A percentile compares a stretch with the other conserved stretches of the same genome.
Evolutionary conservation across 140 eudicot species (phyloP).

Genomic region (Erigeron philadelphicus): DNA sequence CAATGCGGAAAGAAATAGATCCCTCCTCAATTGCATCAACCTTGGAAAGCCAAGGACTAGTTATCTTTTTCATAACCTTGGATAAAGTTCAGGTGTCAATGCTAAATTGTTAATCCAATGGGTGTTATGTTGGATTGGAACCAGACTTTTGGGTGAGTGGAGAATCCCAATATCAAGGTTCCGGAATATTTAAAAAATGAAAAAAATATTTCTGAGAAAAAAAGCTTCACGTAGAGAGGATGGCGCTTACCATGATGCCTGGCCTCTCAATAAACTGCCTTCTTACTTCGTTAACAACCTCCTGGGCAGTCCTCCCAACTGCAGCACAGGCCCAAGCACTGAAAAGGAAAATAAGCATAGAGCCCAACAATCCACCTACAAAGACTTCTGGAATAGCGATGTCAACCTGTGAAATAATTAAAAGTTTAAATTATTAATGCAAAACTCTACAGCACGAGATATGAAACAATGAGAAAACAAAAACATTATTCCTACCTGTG

Average conservation of each 20-base stretch:
- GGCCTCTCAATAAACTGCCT: slow-evolving; percentile 96
- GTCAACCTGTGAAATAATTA: slow-evolving; percentile 59
- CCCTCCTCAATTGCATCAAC: neutral
- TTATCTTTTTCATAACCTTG: neutral
- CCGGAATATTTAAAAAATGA: neutral
- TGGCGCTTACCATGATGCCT: slow-evolving; percentile 74
- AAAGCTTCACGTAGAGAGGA: neutral
- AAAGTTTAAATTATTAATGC: neutral
- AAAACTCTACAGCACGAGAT: slow-evolving; percentile 1
- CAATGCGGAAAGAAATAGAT: neutral
- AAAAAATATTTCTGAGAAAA: slow-evolving; percentile 11
- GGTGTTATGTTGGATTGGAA: neutral
- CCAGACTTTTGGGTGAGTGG: neutral
- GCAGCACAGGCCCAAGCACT: slow-evolving; percentile 99
- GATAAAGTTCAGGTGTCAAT: neutral
- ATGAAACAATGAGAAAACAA: slow-evolving; percentile 9
- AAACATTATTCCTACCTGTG: slow-evolving; percentile 45
- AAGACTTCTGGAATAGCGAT: slow-evolving; percentile 97
- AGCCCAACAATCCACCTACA: slow-evolving; percentile 87
- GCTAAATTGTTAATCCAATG: neutral
- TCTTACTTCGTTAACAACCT: slow-evolving; percentile 97
- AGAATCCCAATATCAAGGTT: neutral
- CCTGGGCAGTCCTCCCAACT: slow-evolving; percentile 97
- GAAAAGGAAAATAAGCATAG: slow-evolving; percentile 91
- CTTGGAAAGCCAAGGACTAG: neutral